Percentiles rank a stretch among this genome's conserved stretches.
These are phyloP conservation scores for Cryphonectria radicalis DNA, from an alignment of 2,329 filamentous ascomycete species.

Conservation along the genomic window DNA sequence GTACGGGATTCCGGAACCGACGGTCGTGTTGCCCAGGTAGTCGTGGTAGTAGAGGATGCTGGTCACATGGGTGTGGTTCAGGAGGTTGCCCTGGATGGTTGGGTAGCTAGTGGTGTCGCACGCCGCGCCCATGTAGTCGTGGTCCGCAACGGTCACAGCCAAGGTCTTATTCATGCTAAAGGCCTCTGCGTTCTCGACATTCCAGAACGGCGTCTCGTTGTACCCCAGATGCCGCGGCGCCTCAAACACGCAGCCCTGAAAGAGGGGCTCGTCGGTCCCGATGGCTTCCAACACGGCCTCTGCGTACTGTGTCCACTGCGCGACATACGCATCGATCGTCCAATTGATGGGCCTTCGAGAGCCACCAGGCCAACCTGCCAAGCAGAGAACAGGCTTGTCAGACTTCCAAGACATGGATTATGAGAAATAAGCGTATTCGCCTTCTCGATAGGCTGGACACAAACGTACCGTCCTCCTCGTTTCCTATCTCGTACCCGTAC, in stretches of 20 bases:
- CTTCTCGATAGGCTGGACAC: background rate
- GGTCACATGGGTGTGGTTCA: slow-evolving; percentile 31
- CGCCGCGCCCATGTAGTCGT: slow-evolving; percentile 17
- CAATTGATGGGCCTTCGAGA: slow-evolving; percentile 6
- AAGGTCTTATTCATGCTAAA: slow-evolving; percentile 3
- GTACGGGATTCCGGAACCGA: slow-evolving; percentile 26
- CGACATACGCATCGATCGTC: slow-evolving; percentile 18
- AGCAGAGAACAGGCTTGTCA: background rate
- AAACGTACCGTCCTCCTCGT: slow-evolving; percentile 17
- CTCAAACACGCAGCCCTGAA: slow-evolving; percentile 19
- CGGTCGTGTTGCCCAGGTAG: slow-evolving; percentile 28
- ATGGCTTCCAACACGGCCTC: slow-evolving; percentile 7
- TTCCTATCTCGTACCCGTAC: slow-evolving; percentile 19
- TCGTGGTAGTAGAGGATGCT: slow-evolving; percentile 31
- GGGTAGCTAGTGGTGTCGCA: slow-evolving; percentile 19
- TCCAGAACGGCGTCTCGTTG: slow-evolving; percentile 15
- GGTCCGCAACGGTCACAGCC: background rate
- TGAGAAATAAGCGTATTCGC: background rate
- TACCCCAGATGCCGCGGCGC: slow-evolving; percentile 16
- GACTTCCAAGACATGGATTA: background rate
- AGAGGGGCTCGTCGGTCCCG: slow-evolving; percentile 13
- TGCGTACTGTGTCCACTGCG: slow-evolving; percentile 18
- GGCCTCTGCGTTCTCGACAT: slow-evolving; percentile 11
- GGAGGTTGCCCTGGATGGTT: slow-evolving; percentile 22
- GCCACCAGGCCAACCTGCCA: slow-evolving; percentile 14